Percentiles rank a stretch among this genome's conserved stretches.
Conservation (phyloP, 23 red algal species). For the Gracilaria domingensis region DNA sequence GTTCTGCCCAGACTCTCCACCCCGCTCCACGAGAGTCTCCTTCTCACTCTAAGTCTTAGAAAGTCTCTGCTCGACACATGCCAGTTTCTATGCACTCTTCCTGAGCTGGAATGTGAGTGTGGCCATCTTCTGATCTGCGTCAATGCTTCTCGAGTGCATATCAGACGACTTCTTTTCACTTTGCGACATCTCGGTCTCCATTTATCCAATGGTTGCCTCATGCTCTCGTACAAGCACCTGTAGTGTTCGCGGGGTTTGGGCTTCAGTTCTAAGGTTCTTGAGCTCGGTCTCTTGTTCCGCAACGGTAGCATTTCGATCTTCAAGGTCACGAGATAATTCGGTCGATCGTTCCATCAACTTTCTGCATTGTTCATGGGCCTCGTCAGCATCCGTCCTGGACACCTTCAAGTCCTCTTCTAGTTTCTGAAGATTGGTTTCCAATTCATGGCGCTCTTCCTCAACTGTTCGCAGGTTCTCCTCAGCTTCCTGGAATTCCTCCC, state of each 20-base stretch:
- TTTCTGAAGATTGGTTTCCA: not conserved
- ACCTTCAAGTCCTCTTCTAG: not conserved
- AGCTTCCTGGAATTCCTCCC: not conserved
- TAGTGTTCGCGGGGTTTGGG: not conserved
- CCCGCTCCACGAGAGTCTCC: not conserved
- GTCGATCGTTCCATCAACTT: not conserved
- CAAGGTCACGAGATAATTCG: not conserved
- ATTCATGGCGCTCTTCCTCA: conserved; percentile 1
- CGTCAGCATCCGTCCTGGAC: not conserved
- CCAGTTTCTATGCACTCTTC: not conserved
- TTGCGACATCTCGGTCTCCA: conserved; percentile 23
- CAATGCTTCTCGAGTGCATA: conserved; percentile 34
- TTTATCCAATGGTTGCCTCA: conserved; percentile 8
- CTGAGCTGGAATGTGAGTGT: conserved; percentile 11
- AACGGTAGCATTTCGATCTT: not conserved
- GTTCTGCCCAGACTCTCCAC: not conserved
- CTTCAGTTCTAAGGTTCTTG: conserved; percentile 1
- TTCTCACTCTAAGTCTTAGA: not conserved
- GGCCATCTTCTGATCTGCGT: conserved; percentile 33
- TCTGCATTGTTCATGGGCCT: conserved; percentile 10
- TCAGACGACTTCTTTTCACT: conserved; percentile 14
- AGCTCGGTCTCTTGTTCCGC: not conserved
- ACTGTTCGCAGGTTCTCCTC: not conserved
- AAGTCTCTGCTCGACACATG: not conserved
- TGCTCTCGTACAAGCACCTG: not conserved